Evolutionary conservation across 129 eudicot genomes (phyloP), one percentile per base, ranked within the genome.

Genomic region (Chrysanthemum seticuspe): DNA sequence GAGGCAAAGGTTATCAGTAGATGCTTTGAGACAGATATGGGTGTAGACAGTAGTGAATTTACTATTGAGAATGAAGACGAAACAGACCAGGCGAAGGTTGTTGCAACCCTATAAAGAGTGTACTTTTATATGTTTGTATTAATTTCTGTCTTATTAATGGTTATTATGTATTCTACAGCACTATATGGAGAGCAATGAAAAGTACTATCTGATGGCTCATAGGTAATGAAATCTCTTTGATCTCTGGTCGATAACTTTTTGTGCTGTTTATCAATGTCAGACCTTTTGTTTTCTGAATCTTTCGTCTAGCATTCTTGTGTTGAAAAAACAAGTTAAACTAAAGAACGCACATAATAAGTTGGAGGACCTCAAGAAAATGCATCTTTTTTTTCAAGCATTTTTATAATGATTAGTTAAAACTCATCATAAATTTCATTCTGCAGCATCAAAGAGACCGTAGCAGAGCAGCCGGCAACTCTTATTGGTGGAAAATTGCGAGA

Each of bases 171-270:
- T 57, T 79, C 45, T 80, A 85, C 97, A 94, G 98, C 97, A 94
- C 82, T 94, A 94, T 72, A 66, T 87, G 88, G 98, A 94, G 84
- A 90, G 98, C 87, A 94, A 94, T 76, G 97, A 94, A 74, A 94
- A 94, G 85, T 94, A 94, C 85, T 94, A 94, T 80, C 58, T 84
- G 81, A 94, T 94, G 95, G 98, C 98, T 65, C 98, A 94, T 65
- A 94, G 98, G 98, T 94, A 87, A 75, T 16, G 45, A 36, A 51
- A 10, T 57, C 73, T 44, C 23, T 71, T 68, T 13, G 48, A 69
- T 67, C 64, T 50, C 15, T 66, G 57, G 62, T 45, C 52, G 13
- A 15, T 54, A 60, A 15, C 1, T 15, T 76, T 57, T 12, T 5
- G 15, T 57, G 49, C 50, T 67, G 7, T 68, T 44, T 45, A 45